A percentile compares a stretch with the other conserved stretches of the same genome.
phyloP scores from a whole-genome alignment of 345 rosid genomes.

The Camelina neglecta region DNA sequence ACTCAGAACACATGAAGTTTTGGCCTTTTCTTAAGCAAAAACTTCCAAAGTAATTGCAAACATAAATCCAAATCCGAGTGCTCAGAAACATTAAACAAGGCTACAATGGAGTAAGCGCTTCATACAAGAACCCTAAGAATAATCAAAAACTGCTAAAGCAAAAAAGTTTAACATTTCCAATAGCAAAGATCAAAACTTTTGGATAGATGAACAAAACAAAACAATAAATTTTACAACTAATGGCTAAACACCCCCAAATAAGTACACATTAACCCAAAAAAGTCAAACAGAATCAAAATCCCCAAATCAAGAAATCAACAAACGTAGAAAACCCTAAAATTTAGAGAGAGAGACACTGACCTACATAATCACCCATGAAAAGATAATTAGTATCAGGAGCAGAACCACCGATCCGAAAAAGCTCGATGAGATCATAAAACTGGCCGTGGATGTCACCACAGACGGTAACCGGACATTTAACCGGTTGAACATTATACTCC shows the following conservation, averaged over 20 bases:
- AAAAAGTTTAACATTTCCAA: too few species aligned
- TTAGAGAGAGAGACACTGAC: slow-evolving; percentile 18
- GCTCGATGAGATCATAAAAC: slow-evolving; percentile 91
- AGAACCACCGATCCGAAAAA: slow-evolving; percentile 88
- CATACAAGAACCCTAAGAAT: not conserved
- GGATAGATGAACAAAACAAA: not conserved
- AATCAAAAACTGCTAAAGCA: too few species aligned
- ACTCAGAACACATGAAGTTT: not conserved
- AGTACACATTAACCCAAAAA: not conserved
- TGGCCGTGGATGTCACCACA: slow-evolving; percentile 98
- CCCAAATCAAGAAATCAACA: not conserved
- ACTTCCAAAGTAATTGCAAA: too few species aligned
- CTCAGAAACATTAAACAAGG: too few species aligned
- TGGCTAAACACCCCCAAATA: not conserved
- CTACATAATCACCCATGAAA: slow-evolving; percentile 97
- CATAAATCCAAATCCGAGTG: too few species aligned
- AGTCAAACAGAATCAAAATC: not conserved
- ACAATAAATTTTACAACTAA: not conserved
- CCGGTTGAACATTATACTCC: slow-evolving; percentile 99
- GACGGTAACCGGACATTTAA: slow-evolving; percentile 96
- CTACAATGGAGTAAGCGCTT: too few species aligned
- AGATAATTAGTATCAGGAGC: slow-evolving; percentile 94
- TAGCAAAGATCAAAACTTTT: not conserved
- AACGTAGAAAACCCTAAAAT: slow-evolving; percentile 5
- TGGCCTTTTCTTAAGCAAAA: too few species aligned